phyloP scores from a whole-genome alignment of 208 protist species.

The Wallacemonas sp. region DNA sequence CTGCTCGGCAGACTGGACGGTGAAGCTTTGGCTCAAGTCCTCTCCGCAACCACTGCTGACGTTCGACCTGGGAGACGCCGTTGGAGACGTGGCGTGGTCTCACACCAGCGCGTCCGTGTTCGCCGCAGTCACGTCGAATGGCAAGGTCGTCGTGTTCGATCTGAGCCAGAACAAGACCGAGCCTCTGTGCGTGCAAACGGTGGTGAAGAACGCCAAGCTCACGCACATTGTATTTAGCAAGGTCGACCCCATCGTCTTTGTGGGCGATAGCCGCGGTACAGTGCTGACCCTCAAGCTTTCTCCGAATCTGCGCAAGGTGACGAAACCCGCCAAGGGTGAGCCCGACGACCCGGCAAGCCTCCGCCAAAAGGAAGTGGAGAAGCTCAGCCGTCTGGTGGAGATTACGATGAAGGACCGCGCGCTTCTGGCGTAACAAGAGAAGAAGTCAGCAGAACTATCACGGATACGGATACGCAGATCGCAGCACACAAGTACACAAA shows the following conservation, averaged over 20 bases:
- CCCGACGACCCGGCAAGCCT: slow-evolving; percentile 55
- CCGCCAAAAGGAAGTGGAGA: slow-evolving; percentile 82
- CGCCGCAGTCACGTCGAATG: slow-evolving; percentile 94
- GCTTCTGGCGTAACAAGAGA: slow-evolving; percentile 41
- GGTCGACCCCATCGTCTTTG: slow-evolving; percentile 91
- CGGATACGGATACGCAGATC: too few species aligned
- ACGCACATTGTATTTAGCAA: slow-evolving; percentile 96
- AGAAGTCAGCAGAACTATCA: background rate
- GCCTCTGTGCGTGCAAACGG: slow-evolving; percentile 95
- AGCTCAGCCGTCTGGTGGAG: slow-evolving; percentile 89
- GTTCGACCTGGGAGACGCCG: slow-evolving; percentile 96
- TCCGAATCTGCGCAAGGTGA: slow-evolving; percentile 92
- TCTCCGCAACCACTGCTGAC: slow-evolving; percentile 85
- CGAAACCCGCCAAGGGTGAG: slow-evolving; percentile 81
- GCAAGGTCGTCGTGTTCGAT: slow-evolving; percentile 94
- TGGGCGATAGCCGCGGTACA: slow-evolving; percentile 95
- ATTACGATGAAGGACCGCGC: slow-evolving; percentile 91
- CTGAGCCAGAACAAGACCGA: slow-evolving; percentile 95
- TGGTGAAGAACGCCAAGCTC: slow-evolving; percentile 96
- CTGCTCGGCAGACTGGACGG: slow-evolving; percentile 96
- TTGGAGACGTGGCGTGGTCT: slow-evolving; percentile 96
- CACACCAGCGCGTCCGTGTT: slow-evolving; percentile 97
- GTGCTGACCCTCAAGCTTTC: slow-evolving; percentile 96
- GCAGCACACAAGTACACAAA: too few species aligned
- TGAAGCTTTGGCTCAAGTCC: slow-evolving; percentile 95